phyloP scores from a whole-genome alignment of 1,139 yeast genomes.

The Spencermartinsiella ligniputridi region DNA sequence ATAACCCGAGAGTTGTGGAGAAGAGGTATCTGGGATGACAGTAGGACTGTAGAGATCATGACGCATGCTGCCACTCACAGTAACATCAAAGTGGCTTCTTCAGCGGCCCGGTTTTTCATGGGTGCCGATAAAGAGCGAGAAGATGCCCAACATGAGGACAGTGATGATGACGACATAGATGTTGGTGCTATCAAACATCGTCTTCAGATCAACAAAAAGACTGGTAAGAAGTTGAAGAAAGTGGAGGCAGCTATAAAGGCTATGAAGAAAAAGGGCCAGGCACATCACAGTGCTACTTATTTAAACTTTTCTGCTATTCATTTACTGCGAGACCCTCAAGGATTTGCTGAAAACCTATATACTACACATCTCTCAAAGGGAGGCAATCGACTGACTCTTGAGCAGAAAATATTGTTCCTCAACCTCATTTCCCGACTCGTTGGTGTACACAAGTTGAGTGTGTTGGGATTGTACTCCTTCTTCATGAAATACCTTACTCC shows the following conservation, averaged over 20 bases:
- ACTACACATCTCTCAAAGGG: conserved; percentile 66
- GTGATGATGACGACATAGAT: conserved; percentile 53
- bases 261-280: conserved; percentile 56
- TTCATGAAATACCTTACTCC: conserved; percentile 89
- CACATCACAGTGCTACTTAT: conserved; percentile 51
- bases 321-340: conserved; percentile 92
- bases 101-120: conserved; percentile 85
- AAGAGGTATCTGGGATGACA: conserved; percentile 97
- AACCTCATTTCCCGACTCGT: conserved; percentile 81
- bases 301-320: conserved; percentile 94
- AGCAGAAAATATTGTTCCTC: conserved; percentile 84
- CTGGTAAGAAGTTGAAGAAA: conserved; percentile 74
- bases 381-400: conserved; percentile 63
- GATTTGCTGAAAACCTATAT: conserved; percentile 84
- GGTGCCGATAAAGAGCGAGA: conserved; percentile 97
- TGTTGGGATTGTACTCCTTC: conserved; percentile 83
- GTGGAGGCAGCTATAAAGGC: conserved; percentile 66
- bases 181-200: conserved; percentile 63
- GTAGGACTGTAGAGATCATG: conserved; percentile 94
- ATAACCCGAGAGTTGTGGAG: conserved; percentile 94
- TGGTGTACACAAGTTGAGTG: conserved; percentile 90
- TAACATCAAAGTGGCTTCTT: conserved; percentile 79
- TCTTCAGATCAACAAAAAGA: conserved; percentile 76
- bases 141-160: conserved; percentile 68
- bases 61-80: conserved; percentile 89